Conservation (phyloP, 768 basidiomycete species). For the Tricholoma matsutake region DNA sequence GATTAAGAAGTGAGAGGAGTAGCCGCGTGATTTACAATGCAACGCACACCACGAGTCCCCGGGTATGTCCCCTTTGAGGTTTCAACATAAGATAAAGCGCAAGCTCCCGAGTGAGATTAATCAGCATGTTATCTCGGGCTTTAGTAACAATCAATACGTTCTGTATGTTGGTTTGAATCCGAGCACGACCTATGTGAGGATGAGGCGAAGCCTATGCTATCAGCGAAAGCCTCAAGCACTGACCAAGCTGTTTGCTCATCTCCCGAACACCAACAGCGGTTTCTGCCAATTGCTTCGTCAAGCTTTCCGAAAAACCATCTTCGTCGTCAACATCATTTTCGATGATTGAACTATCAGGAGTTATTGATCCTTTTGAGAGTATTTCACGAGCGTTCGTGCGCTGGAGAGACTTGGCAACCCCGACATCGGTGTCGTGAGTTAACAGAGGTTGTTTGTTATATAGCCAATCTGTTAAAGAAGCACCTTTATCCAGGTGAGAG, state of each 20-base stretch:
- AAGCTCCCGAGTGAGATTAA: constrained; percentile 90
- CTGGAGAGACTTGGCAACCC: constrained; percentile 50
- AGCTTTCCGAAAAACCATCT: constrained; percentile 67
- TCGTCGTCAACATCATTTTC: constrained; percentile 51
- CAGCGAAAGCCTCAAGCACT: constrained; percentile 20
- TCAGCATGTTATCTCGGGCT: constrained; percentile 94
- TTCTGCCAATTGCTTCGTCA: constrained; percentile 92
- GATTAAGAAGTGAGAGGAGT: constrained; percentile 12
- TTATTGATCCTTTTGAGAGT: background rate
- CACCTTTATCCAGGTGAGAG: constrained; percentile 82
- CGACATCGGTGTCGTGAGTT: constrained; percentile 37
- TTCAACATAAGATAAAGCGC: constrained; percentile 95
- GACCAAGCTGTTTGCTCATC: constrained; percentile 98
- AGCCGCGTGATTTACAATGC: constrained; percentile 6
- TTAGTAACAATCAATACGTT: constrained; percentile 95
- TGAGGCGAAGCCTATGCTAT: constrained; percentile 4
- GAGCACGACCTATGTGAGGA: constrained; percentile 69
- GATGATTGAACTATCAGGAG: constrained; percentile 18
- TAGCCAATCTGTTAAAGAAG: constrained; percentile 76
- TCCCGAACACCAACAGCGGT: constrained; percentile 96
- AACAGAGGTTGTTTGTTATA: constrained; percentile 39
- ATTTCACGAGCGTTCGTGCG: constrained; percentile 11
- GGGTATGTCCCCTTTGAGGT: constrained; percentile 53
- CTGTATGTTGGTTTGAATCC: constrained; percentile 89
- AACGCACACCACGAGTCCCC: constrained; percentile 83